A percentile compares a stretch with the other conserved stretches of the same genome.
These are phyloP conservation scores for Pueraria montana DNA, from an alignment of 306 rosid species.

Conservation along the genomic window DNA sequence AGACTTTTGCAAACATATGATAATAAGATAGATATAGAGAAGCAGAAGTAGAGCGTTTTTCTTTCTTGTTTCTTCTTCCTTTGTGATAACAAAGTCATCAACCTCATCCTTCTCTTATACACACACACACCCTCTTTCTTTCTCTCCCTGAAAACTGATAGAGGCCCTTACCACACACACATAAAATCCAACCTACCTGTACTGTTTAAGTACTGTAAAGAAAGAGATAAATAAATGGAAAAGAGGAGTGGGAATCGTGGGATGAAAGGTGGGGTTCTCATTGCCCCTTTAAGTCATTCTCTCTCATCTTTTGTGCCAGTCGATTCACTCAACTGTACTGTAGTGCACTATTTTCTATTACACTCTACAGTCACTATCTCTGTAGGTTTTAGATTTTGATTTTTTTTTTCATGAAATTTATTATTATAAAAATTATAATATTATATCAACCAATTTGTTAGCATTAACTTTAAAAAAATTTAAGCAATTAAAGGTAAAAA, in stretches of 20 bases:
- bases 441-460: not conserved
- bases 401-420: too few species aligned
- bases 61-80: conserved; percentile 42
- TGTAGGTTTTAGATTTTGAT: not conserved
- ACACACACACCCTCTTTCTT: conserved; percentile 5
- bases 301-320: conserved; percentile 37
- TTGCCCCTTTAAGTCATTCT: conserved; percentile 52
- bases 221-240: conserved; percentile 24
- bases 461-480: not conserved
- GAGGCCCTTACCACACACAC: conserved; percentile 42
- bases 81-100: conserved; percentile 38
- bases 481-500: not conserved
- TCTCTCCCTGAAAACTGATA: conserved; percentile 46
- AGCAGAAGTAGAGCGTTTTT: conserved; percentile 26
- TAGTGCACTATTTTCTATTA: conserved; percentile 52
- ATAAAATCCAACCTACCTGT: conserved; percentile 49
- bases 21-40: conserved; percentile 25
- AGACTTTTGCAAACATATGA: conserved; percentile 33
- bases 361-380: not conserved
- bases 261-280: conserved; percentile 44
- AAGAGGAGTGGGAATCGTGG: conserved; percentile 17
- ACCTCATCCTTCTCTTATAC: not conserved
- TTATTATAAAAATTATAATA: too few species aligned
- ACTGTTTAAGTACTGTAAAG: conserved; percentile 40
- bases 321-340: conserved; percentile 46